Evolutionary conservation across 2,329 filamentous ascomycete species (phyloP).

Genomic region (Cladorrhinum sp.): DNA sequence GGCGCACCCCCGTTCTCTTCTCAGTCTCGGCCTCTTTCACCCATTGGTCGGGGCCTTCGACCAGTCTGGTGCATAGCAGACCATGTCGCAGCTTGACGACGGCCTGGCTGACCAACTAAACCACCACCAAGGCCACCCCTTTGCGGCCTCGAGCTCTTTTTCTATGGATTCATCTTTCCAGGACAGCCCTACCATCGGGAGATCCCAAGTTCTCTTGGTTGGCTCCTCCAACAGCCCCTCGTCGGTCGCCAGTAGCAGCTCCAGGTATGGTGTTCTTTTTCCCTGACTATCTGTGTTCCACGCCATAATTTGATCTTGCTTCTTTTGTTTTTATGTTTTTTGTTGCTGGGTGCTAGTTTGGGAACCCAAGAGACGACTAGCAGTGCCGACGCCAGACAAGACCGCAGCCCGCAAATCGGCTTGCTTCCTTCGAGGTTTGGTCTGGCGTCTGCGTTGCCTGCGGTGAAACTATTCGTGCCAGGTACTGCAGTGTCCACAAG

Average conservation of each 20-base stretch:
- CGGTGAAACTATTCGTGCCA: constrained; percentile 30
- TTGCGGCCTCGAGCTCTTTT: constrained; percentile 18
- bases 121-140: constrained; percentile 22
- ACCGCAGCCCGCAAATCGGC: constrained; percentile 12
- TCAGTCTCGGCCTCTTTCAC: constrained; percentile 6
- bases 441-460: constrained; percentile 28
- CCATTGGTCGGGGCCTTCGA: constrained; percentile 29
- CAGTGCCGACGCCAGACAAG: constrained; percentile 6
- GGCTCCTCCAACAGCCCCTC: constrained; percentile 28
- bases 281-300: not conserved
- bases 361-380: constrained; percentile 9
- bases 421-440: constrained; percentile 15
- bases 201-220: constrained; percentile 32
- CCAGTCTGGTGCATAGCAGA: constrained; percentile 39
- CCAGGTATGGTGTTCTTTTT: constrained; percentile 23
- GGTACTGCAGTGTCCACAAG: constrained; percentile 33
- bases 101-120: constrained; percentile 36
- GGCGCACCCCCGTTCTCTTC: constrained; percentile 18
- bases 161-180: constrained; percentile 31
- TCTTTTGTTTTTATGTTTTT: constrained; percentile 1
- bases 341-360: constrained; percentile 4
- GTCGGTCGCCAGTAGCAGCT: constrained; percentile 11
- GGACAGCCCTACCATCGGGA: constrained; percentile 49
- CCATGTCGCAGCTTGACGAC: constrained; percentile 53
- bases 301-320: not conserved